These are phyloP conservation scores for Leccinum arenicola DNA, from an alignment of 768 basidiomycete species.

Conservation along the genomic window DNA sequence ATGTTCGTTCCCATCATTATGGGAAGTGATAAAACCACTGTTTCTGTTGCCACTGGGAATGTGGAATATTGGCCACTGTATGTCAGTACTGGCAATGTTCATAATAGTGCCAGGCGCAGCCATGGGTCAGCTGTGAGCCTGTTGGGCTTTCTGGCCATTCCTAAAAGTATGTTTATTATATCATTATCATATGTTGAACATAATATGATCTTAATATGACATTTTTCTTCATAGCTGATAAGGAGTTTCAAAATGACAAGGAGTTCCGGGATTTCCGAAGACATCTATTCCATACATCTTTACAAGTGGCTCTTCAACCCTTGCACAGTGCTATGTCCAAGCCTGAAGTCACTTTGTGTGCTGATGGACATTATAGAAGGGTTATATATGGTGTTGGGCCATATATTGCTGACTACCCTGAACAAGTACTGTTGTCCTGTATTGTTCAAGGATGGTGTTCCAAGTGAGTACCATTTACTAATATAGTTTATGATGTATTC, in stretches of 20 bases:
- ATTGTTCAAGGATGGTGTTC: not conserved
- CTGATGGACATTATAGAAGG: not conserved
- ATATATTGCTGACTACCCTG: not conserved
- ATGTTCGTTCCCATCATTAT: not conserved
- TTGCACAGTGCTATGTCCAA: not conserved
- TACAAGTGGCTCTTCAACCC: not conserved
- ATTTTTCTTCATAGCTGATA: not conserved
- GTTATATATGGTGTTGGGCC: not conserved
- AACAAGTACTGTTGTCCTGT: not conserved
- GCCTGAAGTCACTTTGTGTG: not conserved
- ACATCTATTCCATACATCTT: not conserved
- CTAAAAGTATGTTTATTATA: not conserved
- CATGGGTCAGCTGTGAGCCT: not conserved
- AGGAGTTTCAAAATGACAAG: not conserved
- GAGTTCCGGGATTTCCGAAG: not conserved
- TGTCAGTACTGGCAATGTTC: not conserved
- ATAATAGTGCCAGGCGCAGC: not conserved
- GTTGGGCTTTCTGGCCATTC: not conserved
- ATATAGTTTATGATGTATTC: no score
- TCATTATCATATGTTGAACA: not conserved
- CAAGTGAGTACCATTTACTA: not conserved
- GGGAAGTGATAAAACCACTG: not conserved
- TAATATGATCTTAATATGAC: not conserved
- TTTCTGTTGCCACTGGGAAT: not conserved
- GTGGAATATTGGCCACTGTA: not conserved